These are phyloP conservation scores for Chrysoporthe cubensis DNA, from an alignment of 2,329 filamentous ascomycete species.

Conservation along the genomic window DNA sequence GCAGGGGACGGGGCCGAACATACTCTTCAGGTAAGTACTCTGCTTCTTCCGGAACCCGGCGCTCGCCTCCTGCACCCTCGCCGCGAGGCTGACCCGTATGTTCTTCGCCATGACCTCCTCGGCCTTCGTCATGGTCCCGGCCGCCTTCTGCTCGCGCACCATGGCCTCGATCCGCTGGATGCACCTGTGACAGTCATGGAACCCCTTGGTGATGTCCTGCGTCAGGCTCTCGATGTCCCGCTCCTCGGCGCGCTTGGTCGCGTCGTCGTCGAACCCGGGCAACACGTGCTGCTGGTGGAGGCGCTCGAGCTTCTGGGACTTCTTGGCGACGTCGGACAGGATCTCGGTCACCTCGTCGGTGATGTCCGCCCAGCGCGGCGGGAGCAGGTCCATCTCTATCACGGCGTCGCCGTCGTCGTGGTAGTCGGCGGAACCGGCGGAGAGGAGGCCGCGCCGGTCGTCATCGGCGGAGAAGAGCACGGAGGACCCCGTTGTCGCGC, in stretches of 20 bases:
- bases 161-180: constrained; percentile 88
- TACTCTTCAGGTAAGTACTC: constrained; percentile 93
- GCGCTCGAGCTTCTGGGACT: constrained; percentile 84
- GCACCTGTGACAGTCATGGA: constrained; percentile 86
- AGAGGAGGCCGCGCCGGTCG: constrained; percentile 78
- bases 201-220: constrained; percentile 84
- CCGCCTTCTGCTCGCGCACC: constrained; percentile 77
- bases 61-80: constrained; percentile 88
- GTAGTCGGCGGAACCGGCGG: constrained; percentile 74
- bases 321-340: constrained; percentile 77
- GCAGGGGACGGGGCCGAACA: constrained; percentile 27
- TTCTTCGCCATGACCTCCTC: constrained; percentile 97
- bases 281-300: constrained; percentile 97
- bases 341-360: constrained; percentile 91
- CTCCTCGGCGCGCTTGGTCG: constrained; percentile 84
- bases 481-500: constrained; percentile 48
- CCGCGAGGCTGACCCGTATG: constrained; percentile 87
- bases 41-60: constrained; percentile 96
- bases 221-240: constrained; percentile 88
- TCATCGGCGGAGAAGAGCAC: constrained; percentile 59
- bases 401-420: constrained; percentile 89
- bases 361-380: constrained; percentile 93
- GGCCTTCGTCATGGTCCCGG: constrained; percentile 73
- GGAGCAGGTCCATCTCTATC: constrained; percentile 97
- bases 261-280: constrained; percentile 95